Conservation (phyloP, 495 filamentous ascomycete genomes). For the Aspergillus biplanus region DNA sequence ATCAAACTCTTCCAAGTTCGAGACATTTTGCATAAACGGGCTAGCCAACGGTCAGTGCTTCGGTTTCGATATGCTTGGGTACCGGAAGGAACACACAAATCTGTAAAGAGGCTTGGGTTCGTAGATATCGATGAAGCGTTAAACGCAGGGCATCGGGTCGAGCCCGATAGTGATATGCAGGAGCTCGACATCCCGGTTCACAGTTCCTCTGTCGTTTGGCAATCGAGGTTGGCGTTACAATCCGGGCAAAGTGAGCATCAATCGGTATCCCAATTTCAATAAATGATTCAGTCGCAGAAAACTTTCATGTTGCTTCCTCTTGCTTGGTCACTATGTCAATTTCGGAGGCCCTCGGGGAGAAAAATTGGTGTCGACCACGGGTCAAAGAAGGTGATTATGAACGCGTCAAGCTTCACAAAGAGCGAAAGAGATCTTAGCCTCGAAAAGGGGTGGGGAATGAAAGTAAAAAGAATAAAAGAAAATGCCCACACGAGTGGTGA, state of each 20-base stretch:
- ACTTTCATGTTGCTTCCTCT: conserved; percentile 21
- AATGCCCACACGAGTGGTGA: conserved; percentile 20
- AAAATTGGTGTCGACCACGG: conserved; percentile 24
- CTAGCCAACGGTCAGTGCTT: conserved; percentile 52
- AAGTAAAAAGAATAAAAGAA: conserved; percentile 6
- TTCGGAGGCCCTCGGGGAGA: not conserved
- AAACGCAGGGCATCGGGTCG: conserved; percentile 84
- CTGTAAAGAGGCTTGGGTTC: conserved; percentile 59
- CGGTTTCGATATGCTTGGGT: conserved; percentile 7
- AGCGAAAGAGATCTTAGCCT: conserved; percentile 22
- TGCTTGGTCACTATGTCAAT: conserved; percentile 3
- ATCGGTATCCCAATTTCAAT: conserved; percentile 10
- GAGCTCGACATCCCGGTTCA: conserved; percentile 40
- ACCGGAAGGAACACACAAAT: conserved; percentile 69
- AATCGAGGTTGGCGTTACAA: not conserved
- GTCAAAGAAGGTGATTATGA: conserved; percentile 15
- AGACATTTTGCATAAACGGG: conserved; percentile 84
- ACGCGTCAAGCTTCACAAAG: conserved; percentile 30
- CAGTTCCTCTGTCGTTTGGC: not conserved
- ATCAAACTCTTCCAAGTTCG: conserved; percentile 78
- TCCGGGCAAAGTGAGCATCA: conserved; percentile 10
- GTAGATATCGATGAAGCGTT: conserved; percentile 80
- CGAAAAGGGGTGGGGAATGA: conserved; percentile 10
- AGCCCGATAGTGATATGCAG: conserved; percentile 81
- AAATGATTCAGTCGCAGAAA: conserved; percentile 7